Conservation (phyloP, 305 asterid species). For the Fraxinus albicans region DNA sequence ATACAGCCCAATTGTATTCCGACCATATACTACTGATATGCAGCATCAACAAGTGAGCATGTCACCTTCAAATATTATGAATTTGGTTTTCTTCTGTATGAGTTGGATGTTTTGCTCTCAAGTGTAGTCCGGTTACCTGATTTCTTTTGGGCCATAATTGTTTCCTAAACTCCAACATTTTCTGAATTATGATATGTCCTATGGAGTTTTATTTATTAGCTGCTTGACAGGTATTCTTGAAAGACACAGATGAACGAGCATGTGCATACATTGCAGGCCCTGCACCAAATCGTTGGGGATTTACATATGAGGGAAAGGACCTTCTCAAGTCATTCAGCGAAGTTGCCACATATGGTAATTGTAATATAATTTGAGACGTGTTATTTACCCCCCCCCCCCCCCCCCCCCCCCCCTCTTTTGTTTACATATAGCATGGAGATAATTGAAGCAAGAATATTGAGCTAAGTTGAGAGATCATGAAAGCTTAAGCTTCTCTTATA, state of each 20-base stretch:
- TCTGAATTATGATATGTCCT: constrained; percentile 18
- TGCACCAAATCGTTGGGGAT: constrained; percentile 99
- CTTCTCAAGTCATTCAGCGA: constrained; percentile 58
- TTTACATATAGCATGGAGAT: not conserved
- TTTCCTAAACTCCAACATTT: not conserved
- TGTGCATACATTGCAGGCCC: constrained; percentile 99
- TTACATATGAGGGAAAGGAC: constrained; percentile 76
- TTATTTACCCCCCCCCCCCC: not conserved
- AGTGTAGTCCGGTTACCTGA: constrained; percentile 12
- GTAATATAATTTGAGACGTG: constrained; percentile 3
- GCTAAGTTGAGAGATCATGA: not conserved
- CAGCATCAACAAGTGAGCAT: constrained; percentile 87
- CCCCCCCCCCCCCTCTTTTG: not conserved
- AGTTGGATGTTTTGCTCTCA: constrained; percentile 11
- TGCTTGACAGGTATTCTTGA: constrained; percentile 74
- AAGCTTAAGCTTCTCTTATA: constrained; percentile 13
- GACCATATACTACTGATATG: constrained; percentile 59
- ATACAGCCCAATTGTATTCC: constrained; percentile 70
- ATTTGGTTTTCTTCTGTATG: constrained; percentile 12
- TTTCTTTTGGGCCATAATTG: constrained; percentile 9
- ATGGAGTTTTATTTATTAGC: constrained; percentile 18
- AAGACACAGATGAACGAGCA: constrained; percentile 99
- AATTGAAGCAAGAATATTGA: not conserved
- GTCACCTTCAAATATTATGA: not conserved
- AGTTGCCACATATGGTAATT: constrained; percentile 51